These are phyloP conservation scores for Leccinum aurantiacum DNA, from an alignment of 768 basidiomycete genomes.

Conservation along the genomic window DNA sequence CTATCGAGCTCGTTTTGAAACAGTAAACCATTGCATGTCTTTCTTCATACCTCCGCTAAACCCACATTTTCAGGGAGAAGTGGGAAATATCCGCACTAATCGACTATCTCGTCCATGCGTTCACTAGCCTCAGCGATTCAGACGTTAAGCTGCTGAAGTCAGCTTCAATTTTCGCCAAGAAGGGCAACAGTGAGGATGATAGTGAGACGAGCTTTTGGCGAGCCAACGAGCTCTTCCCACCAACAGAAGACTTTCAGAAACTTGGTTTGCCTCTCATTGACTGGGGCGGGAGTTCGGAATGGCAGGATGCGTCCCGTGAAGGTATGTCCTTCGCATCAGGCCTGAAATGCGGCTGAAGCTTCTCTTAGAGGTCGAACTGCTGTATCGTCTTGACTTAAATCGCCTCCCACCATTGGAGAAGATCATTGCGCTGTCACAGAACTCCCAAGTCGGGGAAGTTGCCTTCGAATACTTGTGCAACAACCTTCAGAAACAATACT, in stretches of 20 bases:
- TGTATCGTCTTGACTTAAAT: background rate
- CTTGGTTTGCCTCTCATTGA: constrained; percentile 79
- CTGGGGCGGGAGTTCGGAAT: constrained; percentile 73
- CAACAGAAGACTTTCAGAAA: constrained; percentile 60
- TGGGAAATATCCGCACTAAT: constrained; percentile 1
- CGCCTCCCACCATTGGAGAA: constrained; percentile 54
- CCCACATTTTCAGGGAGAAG: background rate
- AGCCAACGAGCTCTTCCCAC: constrained; percentile 81
- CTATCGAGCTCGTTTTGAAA: background rate
- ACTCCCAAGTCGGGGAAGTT: constrained; percentile 44
- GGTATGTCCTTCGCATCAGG: background rate
- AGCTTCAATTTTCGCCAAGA: constrained; percentile 40
- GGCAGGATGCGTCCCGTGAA: constrained; percentile 38
- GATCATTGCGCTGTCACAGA: constrained; percentile 61
- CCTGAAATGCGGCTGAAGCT: background rate
- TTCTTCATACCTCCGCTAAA: background rate
- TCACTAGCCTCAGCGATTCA: background rate
- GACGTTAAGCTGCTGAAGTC: background rate
- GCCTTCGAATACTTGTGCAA: constrained; percentile 81
- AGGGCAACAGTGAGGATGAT: constrained; percentile 37
- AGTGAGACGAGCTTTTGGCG: constrained; percentile 41
- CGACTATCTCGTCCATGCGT: constrained; percentile 2
- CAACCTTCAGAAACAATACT: background rate
- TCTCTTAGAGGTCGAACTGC: background rate
- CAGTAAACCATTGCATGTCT: background rate